These are phyloP conservation scores for Conringia planisiliqua DNA, from an alignment of 345 rosid species.

Conservation along the genomic window DNA sequence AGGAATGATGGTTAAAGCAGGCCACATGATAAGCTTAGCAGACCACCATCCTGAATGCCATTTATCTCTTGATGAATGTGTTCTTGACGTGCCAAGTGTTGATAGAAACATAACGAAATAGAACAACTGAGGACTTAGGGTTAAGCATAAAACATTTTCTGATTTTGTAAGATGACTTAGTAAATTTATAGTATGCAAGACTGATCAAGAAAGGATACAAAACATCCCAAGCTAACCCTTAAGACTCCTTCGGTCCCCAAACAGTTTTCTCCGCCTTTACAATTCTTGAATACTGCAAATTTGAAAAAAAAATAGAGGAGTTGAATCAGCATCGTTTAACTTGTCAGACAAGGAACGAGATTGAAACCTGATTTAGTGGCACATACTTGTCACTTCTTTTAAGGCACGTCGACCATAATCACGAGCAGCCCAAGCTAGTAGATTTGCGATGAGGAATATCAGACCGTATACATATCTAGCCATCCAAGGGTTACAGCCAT, in stretches of 20 bases:
- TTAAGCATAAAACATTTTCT: constrained; percentile 35
- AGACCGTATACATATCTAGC: constrained; percentile 83
- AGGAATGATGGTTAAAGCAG: constrained; percentile 56
- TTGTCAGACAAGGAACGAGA: constrained; percentile 7
- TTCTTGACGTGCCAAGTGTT: constrained; percentile 63
- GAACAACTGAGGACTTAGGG: constrained; percentile 44
- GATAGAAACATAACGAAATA: constrained; percentile 72
- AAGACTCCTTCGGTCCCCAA: constrained; percentile 89
- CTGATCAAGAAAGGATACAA: constrained; percentile 67
- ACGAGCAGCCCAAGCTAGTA: constrained; percentile 88
- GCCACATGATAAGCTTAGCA: constrained; percentile 60
- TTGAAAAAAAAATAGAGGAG: neutral
- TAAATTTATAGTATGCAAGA: neutral
- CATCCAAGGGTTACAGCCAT: constrained; percentile 92
- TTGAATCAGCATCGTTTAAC: constrained; percentile 4
- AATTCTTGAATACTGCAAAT: constrained; percentile 65
- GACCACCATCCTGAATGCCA: constrained; percentile 99
- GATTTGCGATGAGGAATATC: constrained; percentile 70
- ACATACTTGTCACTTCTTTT: constrained; percentile 64
- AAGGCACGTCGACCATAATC: constrained; percentile 72
- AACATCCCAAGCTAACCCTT: constrained; percentile 96
- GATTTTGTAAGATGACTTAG: neutral
- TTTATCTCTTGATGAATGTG: constrained; percentile 52
- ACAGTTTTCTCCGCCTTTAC: constrained; percentile 74
- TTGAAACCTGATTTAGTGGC: neutral